A percentile compares a stretch with the other conserved stretches of the same genome.
phyloP scores from a whole-genome alignment of 495 filamentous ascomycete species.

The Patellaria atrata region DNA sequence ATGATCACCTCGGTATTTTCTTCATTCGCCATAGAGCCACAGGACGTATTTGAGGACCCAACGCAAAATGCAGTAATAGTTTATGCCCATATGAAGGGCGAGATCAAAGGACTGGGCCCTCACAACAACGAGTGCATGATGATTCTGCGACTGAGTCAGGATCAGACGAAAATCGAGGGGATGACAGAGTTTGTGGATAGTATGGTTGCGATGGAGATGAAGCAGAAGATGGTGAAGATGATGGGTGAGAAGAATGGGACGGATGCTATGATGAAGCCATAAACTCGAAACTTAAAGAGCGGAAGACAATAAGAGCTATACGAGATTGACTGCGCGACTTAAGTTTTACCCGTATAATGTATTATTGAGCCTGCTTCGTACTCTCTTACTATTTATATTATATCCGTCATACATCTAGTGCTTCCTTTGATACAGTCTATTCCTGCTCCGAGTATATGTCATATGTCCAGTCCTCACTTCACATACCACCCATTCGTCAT shows the following conservation, averaged over 20 bases:
- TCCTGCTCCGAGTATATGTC: too few species aligned
- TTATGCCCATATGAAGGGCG: conserved; percentile 6
- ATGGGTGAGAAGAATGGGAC: conserved; percentile 9
- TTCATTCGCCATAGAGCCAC: conserved; percentile 10
- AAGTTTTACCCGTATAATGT: too few species aligned
- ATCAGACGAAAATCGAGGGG: conserved; percentile 6
- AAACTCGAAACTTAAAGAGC: too few species aligned
- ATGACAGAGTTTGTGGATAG: conserved; percentile 22
- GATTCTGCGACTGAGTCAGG: conserved; percentile 9
- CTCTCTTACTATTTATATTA: too few species aligned
- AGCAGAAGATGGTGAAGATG: conserved; percentile 16
- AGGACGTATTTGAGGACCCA: neutral
- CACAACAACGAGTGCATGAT: conserved; percentile 15
- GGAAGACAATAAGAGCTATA: too few species aligned
- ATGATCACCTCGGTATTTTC: conserved; percentile 14
- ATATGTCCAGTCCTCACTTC: too few species aligned
- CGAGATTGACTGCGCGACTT: too few species aligned
- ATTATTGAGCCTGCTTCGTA: too few species aligned
- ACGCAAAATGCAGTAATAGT: neutral
- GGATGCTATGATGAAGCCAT: too few species aligned
- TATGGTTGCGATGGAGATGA: conserved; percentile 21
- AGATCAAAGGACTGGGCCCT: conserved; percentile 6
- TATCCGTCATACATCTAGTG: too few species aligned
- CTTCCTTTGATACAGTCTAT: too few species aligned
- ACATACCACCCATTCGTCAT: too few species aligned